These are phyloP conservation scores for Boletus tomentosulus DNA, from an alignment of 768 basidiomycete genomes.

Conservation along the genomic window DNA sequence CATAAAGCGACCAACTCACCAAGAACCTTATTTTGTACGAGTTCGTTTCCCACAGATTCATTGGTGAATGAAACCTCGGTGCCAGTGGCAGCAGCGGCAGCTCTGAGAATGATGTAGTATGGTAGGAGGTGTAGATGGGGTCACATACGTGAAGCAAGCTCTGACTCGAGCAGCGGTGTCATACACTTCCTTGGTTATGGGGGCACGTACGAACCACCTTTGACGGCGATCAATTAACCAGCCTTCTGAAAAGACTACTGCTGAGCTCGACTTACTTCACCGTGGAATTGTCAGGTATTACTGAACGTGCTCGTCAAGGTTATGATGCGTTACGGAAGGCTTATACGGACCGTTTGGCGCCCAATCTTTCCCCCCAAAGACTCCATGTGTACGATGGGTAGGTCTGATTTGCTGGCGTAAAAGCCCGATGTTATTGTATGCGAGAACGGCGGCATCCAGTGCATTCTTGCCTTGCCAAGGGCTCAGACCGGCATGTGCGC, in stretches of 20 bases:
- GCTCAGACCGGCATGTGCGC: slow-evolving; percentile 72
- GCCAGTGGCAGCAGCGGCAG: slow-evolving; percentile 63
- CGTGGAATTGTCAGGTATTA: slow-evolving; percentile 79
- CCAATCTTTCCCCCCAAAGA: slow-evolving; percentile 75
- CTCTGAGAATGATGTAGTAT: slow-evolving; percentile 36
- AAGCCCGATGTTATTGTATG: slow-evolving; percentile 74
- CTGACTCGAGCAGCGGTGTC: slow-evolving; percentile 55
- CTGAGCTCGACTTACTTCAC: slow-evolving; percentile 46
- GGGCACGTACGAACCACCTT: slow-evolving; percentile 73
- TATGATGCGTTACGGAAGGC: neutral
- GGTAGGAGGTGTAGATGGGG: neutral
- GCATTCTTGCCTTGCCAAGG: slow-evolving; percentile 87
- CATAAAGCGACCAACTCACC: slow-evolving; percentile 32
- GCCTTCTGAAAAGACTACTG: neutral
- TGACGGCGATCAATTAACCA: neutral
- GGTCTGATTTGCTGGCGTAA: slow-evolving; percentile 81
- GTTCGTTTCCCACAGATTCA: slow-evolving; percentile 42
- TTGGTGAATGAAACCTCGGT: slow-evolving; percentile 47
- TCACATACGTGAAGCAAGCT: slow-evolving; percentile 67
- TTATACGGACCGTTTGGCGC: slow-evolving; percentile 56
- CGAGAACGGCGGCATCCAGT: slow-evolving; percentile 82
- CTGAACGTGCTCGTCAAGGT: slow-evolving; percentile 33
- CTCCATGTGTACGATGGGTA: slow-evolving; percentile 73
- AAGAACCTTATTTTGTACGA: slow-evolving; percentile 65
- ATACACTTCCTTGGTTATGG: slow-evolving; percentile 57